Evolutionary conservation across 164 flowering plant genomes (phyloP).

Genomic region (Aristolochia californica): DNA sequence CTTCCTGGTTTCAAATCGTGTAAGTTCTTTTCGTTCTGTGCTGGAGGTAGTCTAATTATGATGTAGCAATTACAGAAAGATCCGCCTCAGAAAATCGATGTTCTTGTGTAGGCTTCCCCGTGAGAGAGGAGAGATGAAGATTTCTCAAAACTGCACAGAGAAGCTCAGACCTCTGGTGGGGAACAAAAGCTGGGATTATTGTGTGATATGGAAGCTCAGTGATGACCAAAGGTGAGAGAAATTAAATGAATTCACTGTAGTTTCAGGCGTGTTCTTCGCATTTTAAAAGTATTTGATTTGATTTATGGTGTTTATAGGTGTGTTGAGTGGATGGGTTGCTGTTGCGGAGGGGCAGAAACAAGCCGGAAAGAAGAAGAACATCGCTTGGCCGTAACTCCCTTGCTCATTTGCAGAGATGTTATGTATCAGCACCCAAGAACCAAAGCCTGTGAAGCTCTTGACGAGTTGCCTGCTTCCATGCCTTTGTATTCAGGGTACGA

Average conservation of each 20-base stretch:
- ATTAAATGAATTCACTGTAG: background rate
- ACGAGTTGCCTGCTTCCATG: conserved; percentile 33
- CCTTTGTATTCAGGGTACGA: conserved; percentile 58
- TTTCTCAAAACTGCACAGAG: conserved; percentile 26
- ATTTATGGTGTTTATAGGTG: conserved; percentile 25
- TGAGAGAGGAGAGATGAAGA: conserved; percentile 20
- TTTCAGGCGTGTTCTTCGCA: too few species aligned
- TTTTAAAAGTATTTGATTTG: background rate
- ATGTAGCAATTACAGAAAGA: background rate
- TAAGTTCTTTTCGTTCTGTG: too few species aligned
- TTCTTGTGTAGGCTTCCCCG: too few species aligned
- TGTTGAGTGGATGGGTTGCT: conserved; percentile 54
- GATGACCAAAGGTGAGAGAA: conserved; percentile 39
- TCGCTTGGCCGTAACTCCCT: conserved; percentile 1
- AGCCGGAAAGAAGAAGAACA: conserved; percentile 11
- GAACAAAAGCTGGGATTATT: conserved; percentile 42
- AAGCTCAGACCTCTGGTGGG: conserved; percentile 44
- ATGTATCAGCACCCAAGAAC: conserved; percentile 27
- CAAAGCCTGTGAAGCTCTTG: conserved; percentile 42
- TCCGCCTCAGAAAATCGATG: background rate
- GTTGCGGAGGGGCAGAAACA: conserved; percentile 39
- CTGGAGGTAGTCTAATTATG: too few species aligned
- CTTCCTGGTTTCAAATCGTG: background rate
- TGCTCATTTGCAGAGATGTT: conserved; percentile 34
- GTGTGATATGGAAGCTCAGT: conserved; percentile 52